These are phyloP conservation scores for Pulicaria dysenterica DNA, from an alignment of 129 eudicot genomes.

Conservation along the genomic window DNA sequence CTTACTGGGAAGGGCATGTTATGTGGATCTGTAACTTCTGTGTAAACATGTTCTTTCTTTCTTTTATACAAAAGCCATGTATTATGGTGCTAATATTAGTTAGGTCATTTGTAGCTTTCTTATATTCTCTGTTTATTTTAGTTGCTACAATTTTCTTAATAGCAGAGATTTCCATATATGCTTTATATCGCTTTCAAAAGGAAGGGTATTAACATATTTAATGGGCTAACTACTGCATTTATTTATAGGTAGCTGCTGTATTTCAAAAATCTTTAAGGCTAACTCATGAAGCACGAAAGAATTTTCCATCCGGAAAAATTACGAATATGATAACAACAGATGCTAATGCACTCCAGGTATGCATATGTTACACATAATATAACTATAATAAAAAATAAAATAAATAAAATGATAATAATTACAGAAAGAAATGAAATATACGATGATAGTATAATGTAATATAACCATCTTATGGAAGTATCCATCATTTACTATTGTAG, in stretches of 20 bases:
- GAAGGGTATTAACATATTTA: neutral
- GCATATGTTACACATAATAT: neutral
- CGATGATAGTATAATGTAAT: no score
- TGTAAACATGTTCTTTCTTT: no score
- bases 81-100: no score
- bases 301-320: constrained; percentile 73
- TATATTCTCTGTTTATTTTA: no score
- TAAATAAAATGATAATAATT: neutral
- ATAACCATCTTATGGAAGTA: no score
- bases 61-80: no score
- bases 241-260: constrained; percentile 77
- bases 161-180: no score
- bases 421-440: neutral
- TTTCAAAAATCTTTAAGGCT: constrained; percentile 88
- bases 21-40: neutral
- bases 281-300: constrained; percentile 77
- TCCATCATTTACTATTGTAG: no score
- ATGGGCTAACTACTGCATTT: neutral
- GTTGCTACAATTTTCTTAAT: no score
- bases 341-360: constrained; percentile 93
- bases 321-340: constrained; percentile 96
- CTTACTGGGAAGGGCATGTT: neutral
- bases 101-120: no score
- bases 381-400: neutral
- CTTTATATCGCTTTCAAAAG: no score